Conservation (phyloP, 495 filamentous ascomycete species). For the Schizothecium vesticola region DNA sequence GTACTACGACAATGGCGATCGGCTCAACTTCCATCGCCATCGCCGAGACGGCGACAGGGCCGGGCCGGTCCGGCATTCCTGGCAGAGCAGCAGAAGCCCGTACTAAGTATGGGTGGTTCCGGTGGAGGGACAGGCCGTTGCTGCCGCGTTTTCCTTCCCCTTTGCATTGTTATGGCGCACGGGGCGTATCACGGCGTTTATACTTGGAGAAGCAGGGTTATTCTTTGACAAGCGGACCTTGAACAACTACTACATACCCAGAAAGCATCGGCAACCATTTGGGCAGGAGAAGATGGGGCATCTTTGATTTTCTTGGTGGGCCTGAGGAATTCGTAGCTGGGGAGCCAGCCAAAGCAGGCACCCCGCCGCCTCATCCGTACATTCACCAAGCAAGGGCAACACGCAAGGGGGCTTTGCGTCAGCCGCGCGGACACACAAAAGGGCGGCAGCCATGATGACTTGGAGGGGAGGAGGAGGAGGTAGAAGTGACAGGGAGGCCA, state of each 20-base stretch:
- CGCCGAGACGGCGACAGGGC: conserved; percentile 25
- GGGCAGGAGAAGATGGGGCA: neutral
- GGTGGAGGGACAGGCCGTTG: neutral
- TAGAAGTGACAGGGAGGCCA: neutral
- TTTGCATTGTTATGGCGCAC: conserved; percentile 21
- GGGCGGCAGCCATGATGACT: neutral
- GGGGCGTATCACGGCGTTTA: conserved; percentile 9
- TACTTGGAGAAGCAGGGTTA: neutral
- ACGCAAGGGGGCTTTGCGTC: too few species aligned
- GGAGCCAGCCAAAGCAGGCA: neutral
- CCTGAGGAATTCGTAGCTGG: neutral
- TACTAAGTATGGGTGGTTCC: conserved; percentile 14
- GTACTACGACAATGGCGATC: conserved; percentile 32
- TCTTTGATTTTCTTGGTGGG: neutral
- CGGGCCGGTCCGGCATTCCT: conserved; percentile 24
- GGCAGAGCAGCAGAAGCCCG: conserved; percentile 30
- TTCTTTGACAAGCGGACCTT: conserved; percentile 10
- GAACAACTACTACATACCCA: conserved; percentile 22
- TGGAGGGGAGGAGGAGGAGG: neutral
- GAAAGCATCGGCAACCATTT: conserved; percentile 18
- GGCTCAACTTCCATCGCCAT: conserved; percentile 32
- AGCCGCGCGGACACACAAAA: too few species aligned
- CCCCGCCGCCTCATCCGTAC: neutral
- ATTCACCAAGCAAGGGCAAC: neutral
- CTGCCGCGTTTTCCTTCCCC: neutral